phyloP scores from a whole-genome alignment of 306 rosid genomes.

The Luffa aegyptiaca region DNA sequence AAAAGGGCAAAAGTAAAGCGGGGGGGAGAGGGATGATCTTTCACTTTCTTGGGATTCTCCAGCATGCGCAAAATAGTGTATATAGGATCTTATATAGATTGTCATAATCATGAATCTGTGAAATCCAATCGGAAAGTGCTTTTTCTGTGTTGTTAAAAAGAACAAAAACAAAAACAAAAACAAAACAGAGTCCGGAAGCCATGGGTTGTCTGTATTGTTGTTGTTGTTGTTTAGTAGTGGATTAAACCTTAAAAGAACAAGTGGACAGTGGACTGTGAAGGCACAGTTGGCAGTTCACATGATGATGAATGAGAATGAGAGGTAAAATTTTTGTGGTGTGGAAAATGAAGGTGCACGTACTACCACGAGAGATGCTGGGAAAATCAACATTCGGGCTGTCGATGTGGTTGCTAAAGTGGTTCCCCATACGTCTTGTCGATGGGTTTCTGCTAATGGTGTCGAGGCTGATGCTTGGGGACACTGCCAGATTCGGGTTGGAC shows the following conservation, averaged over 20 bases:
- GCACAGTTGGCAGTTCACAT: too few relatives aligned
- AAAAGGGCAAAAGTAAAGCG: not conserved
- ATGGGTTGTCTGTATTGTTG: not conserved
- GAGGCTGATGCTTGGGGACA: constrained; percentile 77
- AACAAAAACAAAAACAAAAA: constrained; percentile 7
- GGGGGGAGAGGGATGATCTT: constrained; percentile 8
- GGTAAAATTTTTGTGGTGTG: too few relatives aligned
- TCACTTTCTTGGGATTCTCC: constrained; percentile 50
- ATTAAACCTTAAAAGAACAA: constrained; percentile 6
- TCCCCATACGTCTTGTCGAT: constrained; percentile 74
- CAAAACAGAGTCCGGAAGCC: not conserved
- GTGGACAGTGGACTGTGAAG: too few relatives aligned
- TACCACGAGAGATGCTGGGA: constrained; percentile 98
- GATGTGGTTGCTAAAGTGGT: constrained; percentile 95
- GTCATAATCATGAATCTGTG: constrained; percentile 12
- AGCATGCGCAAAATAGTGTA: constrained; percentile 47
- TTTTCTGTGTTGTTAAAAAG: not conserved
- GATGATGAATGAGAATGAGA: too few relatives aligned
- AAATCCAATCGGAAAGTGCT: not conserved
- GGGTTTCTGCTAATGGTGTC: constrained; percentile 52
- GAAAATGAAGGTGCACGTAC: constrained; percentile 74
- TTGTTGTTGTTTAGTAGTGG: not conserved
- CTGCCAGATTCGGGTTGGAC: constrained; percentile 65
- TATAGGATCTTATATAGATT: constrained; percentile 20
- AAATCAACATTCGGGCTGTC: constrained; percentile 99